These are phyloP conservation scores for Anacardium occidentale DNA, from an alignment of 345 rosid genomes.

Conservation along the genomic window DNA sequence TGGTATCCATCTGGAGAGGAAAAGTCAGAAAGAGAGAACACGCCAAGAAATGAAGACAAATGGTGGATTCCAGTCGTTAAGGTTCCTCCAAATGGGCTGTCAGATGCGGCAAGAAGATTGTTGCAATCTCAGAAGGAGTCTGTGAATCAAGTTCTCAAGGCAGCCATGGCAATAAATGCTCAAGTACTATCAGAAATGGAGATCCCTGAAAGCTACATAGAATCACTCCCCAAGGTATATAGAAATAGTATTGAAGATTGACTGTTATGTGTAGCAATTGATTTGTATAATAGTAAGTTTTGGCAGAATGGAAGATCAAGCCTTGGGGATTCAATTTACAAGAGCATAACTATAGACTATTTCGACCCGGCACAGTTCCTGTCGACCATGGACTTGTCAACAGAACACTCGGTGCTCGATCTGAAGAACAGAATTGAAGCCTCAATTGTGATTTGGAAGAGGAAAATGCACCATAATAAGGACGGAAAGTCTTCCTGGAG, in stretches of 20 bases:
- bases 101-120: slow-evolving; percentile 62
- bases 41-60: slow-evolving; percentile 58
- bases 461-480: slow-evolving; percentile 67
- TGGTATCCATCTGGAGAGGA: slow-evolving; percentile 69
- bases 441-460: slow-evolving; percentile 84
- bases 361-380: slow-evolving; percentile 84
- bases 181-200: slow-evolving; percentile 88
- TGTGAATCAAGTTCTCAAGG: slow-evolving; percentile 94
- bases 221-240: slow-evolving; percentile 90
- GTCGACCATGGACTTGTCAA: slow-evolving; percentile 66
- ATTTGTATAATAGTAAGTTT: slow-evolving; percentile 1
- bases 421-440: slow-evolving; percentile 92
- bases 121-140: slow-evolving; percentile 78
- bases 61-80: slow-evolving; percentile 95
- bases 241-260: neutral
- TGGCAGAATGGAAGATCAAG: slow-evolving; percentile 86
- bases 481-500: slow-evolving; percentile 89
- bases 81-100: slow-evolving; percentile 70
- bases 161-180: slow-evolving; percentile 96
- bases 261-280: neutral
- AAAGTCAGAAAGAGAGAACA: slow-evolving; percentile 53
- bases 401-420: slow-evolving; percentile 82
- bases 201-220: slow-evolving; percentile 83
- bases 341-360: slow-evolving; percentile 77
- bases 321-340: slow-evolving; percentile 84